Evolutionary conservation across 2,329 filamentous ascomycete genomes (phyloP), one percentile per base, ranked within the genome.

Genomic region (Venturia asperata): DNA sequence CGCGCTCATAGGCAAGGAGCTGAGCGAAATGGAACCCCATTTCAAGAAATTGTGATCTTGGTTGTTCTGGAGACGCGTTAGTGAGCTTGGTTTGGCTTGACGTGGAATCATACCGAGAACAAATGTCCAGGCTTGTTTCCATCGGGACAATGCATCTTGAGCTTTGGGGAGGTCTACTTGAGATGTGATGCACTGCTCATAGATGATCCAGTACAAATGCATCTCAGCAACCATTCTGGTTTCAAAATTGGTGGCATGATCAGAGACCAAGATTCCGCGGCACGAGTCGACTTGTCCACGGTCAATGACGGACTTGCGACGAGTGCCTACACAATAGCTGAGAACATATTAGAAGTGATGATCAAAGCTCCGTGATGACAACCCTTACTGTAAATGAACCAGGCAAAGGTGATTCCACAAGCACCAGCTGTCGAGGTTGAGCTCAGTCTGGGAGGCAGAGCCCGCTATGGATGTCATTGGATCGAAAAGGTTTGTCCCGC

Each of bases 11-110:
- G 2, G 74, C 70, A 13, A 80, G 70, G 0, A 80, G 72, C 62
- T 79, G 76, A 11, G 77, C 76, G 66, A 81, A 80, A 56, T 77
- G 73, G 64, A 77, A 79, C 1, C 78, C 78, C 77, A 81, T 79
- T 39, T 76, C 71, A 3, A 80, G 72, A 64, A 80, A 80, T 65
- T 80, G 78, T 2, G 77, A 76, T 47, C 77, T 70, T 19, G 77
- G 77, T 69, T 79, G 74, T 39, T 77, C 77, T 77, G 47, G 3
- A 39, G 6, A 27, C 15, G n/a, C 9, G 43, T 55, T 60, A 17
- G 24, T 13, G 66, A 24, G 64, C 11, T 41, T 15, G 47, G 24
- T 43, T 37, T 37, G 5, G 27, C 30, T 45, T 21, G 37, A 39
- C 66, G 65, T 27, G 9, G 13, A 52, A 58, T 30, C 67, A 27